Base-by-base conservation (phyloP, 2,329 filamentous ascomycete genomes). In the Verticillium alfalfae region DNA sequence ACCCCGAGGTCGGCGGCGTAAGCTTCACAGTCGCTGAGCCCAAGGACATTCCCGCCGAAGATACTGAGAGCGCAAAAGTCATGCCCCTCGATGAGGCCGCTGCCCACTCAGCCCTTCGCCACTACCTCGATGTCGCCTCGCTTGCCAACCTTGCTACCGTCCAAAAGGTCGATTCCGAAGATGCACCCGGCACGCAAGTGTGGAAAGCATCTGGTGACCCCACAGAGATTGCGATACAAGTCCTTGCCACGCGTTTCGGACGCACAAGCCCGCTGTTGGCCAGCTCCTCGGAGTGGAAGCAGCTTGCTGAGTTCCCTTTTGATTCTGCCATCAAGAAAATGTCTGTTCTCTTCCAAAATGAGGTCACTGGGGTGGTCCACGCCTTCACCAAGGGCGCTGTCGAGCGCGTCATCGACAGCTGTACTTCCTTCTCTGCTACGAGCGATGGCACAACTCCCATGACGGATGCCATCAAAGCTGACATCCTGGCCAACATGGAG, bases 401-500 rank as follows among this genome's bases (percentile, higher is more conserved):
- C 2, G 88, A 91, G 67, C 79, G 87, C 34, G 81, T 91, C 12
- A 75, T 90, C 5, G 80, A 84, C 13, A 81, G 81, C 13, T 91
- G 88, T 70, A 80, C 79, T 2, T 72, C 78, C 41, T 26, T 36
- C 18, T 59, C 58, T 5, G n/a, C 15, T 1, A 74, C 76, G 64
- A 71, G 72, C 4, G 70, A 76, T 5, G 71, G 76, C 56, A 68
- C 70, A 34, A 67, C 77, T 6, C 68, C 78, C 0, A 57, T 73
- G 5, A 65, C 69, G 2, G 60, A 63, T 3, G 76, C 2, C 70
- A 81, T 41, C 76, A 81, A 31, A 77, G 81, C 64, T 72, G 73
- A 81, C 12, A 83, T 90, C 62, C 72, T 90, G 16, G 74, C 79
- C 55, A 89, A 89, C 66, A 89, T 90, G 85, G 86, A 89, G 68